A percentile compares a stretch with the other conserved stretches of the same genome.
phyloP scores from a whole-genome alignment of 306 rosid genomes.

The Oxytropis ochrocephala region DNA sequence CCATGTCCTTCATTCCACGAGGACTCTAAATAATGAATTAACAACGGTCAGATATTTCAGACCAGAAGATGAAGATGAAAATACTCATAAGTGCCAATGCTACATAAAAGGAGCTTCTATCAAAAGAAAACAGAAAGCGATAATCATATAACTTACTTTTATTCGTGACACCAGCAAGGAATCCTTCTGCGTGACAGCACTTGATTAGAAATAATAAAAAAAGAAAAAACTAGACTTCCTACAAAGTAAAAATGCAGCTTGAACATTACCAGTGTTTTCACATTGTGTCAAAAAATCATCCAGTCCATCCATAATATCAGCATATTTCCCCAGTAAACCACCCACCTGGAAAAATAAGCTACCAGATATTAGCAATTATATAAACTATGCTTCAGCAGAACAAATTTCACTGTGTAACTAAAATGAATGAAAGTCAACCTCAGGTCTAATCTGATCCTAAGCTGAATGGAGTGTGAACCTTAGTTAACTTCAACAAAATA shows the following conservation, averaged over 20 bases:
- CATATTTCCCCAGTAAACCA: slow-evolving; percentile 78
- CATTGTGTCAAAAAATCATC: slow-evolving; percentile 80
- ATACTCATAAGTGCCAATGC: neutral
- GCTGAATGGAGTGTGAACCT: neutral
- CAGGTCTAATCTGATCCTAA: slow-evolving; percentile 9
- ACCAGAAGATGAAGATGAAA: slow-evolving; percentile 16
- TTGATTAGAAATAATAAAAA: slow-evolving; percentile 41
- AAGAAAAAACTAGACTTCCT: slow-evolving; percentile 12
- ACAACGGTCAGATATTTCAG: slow-evolving; percentile 5
- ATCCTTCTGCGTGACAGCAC: slow-evolving; percentile 73
- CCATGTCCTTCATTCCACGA: slow-evolving; percentile 53
- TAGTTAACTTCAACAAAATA: neutral
- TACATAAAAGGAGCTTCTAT: slow-evolving; percentile 5
- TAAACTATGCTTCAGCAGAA: neutral
- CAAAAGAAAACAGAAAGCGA: slow-evolving; percentile 13
- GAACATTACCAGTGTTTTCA: slow-evolving; percentile 83
- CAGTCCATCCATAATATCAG: slow-evolving; percentile 86
- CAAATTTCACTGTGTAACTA: neutral
- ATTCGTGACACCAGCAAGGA: slow-evolving; percentile 96
- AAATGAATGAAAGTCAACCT: neutral
- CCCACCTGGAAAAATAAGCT: slow-evolving; percentile 57
- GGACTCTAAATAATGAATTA: slow-evolving; percentile 46
- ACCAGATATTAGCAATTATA: slow-evolving; percentile 13
- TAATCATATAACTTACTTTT: slow-evolving; percentile 62
- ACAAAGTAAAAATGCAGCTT: slow-evolving; percentile 19